Base-by-base conservation (phyloP, 1,284 basidiomycete genomes). In the Ceratobasidium sp. region DNA sequence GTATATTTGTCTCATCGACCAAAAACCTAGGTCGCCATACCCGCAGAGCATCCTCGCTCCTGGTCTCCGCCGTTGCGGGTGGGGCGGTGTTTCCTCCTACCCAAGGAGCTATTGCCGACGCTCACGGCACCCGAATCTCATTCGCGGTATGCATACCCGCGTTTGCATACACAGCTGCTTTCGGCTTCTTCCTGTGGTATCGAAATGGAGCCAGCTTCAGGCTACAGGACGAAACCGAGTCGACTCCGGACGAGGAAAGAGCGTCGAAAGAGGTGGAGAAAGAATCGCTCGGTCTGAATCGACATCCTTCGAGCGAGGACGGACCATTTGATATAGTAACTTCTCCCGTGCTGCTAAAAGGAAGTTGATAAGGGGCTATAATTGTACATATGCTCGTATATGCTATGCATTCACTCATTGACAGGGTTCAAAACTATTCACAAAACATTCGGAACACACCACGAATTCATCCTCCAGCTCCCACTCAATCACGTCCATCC, bases 81-180 rank as follows among this genome's bases (percentile, higher is more conserved):
- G 83, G 83, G 71, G 83, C 83, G 26, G 82, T 82, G 72, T 82
- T 81, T 78, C 84, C 84, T 2, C 79, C 81, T 0, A 79, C 82
- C 28, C 84, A 85, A 74, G 83, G 81, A 30, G 81, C 82, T 9
- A 79, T 84, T 55, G 81, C 83, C 55, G 83, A 84, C 73, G 49
- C 74, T 18, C 80, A 75, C 76, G 75, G 66, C 73, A 81, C 80
- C 26, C 77, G 79, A 52, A 76, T 77, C 23, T 81, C 80, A n/a
- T 81, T 77, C 74, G 81, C 77, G 79, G 76, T 83, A 70, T 78
- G 79, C 70, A 77, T 82, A 26, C 81, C 82, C 2, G 79, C 79
- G 72, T 82, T 82, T 77, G 62, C 79, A 70, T 82, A 81, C 78
- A 80, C 81, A 6, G 49, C 49, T 52, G 16, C 16, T 8, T 52